phyloP scores from a whole-genome alignment of 208 protist genomes.

The Entamoeba nuttalli region DNA sequence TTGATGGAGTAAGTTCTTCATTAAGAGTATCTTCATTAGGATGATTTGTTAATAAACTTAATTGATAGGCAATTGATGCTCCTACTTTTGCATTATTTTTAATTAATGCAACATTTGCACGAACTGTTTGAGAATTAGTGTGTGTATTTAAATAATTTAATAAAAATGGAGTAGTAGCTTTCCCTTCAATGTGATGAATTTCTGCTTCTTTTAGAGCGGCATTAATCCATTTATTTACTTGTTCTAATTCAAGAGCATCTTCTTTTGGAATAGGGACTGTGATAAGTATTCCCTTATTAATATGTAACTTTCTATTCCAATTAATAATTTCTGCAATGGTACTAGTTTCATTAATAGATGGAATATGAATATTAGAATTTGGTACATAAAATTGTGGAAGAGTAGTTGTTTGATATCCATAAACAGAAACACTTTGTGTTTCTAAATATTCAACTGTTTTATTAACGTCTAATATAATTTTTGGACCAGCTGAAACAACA shows the following conservation, averaged over 20 bases:
- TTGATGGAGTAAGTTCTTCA: neutral
- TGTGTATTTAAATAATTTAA: conserved; percentile 48
- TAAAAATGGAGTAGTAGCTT: conserved; percentile 59
- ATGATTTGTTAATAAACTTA: neutral
- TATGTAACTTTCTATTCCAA: neutral
- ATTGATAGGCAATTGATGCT: conserved; percentile 37
- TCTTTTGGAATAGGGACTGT: conserved; percentile 32
- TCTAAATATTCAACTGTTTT: conserved; percentile 40
- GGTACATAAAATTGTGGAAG: conserved; percentile 37
- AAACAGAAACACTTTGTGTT: conserved; percentile 31
- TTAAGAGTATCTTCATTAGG: neutral
- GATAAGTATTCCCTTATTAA: conserved; percentile 18
- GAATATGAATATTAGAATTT: neutral
- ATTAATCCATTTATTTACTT: conserved; percentile 23
- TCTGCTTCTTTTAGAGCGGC: conserved; percentile 15
- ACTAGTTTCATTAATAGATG: neutral
- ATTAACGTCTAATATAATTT: conserved; percentile 56
- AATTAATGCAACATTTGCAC: conserved; percentile 46
- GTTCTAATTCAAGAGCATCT: neutral
- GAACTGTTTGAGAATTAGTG: conserved; percentile 27
- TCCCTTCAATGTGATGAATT: conserved; percentile 37
- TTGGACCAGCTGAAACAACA: conserved; percentile 64
- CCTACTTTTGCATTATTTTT: conserved; percentile 53
- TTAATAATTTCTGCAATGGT: neutral
- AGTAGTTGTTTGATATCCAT: conserved; percentile 24